Conservation (phyloP, 1,284 basidiomycete genomes). For the Rhodotorula sp. region DNA sequence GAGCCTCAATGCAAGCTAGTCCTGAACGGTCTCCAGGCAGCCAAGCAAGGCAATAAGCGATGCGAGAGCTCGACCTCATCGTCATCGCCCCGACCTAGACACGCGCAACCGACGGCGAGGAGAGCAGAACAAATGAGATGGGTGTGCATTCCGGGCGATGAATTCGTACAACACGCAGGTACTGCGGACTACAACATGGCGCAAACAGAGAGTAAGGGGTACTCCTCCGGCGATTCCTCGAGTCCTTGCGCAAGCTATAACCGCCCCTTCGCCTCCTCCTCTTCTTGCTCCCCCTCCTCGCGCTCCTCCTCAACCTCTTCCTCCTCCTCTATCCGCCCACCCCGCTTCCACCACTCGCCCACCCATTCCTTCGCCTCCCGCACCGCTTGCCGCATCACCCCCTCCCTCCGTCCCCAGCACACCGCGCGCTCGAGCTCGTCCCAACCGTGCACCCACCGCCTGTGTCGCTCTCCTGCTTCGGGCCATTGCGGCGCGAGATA, state of each 20-base stretch:
- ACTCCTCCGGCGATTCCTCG: neutral
- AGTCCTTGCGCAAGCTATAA: neutral
- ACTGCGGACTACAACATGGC: neutral
- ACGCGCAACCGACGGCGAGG: too few relatives aligned
- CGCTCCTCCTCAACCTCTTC: neutral
- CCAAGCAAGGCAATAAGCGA: too few relatives aligned
- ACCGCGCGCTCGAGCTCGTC: conserved; percentile 13
- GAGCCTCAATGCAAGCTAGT: too few relatives aligned
- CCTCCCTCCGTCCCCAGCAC: conserved; percentile 35
- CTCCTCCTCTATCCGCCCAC: neutral
- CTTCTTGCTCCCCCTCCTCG: neutral
- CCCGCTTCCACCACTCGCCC: neutral
- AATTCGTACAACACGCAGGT: too few relatives aligned
- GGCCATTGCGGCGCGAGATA: conserved; percentile 29
- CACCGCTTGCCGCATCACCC: conserved; percentile 30
- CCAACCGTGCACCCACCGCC: conserved; percentile 27
- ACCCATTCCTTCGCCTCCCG: conserved; percentile 7
- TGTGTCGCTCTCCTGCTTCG: conserved; percentile 29
- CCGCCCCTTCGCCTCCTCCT: neutral
- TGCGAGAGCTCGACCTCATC: too few relatives aligned
- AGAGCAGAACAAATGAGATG: too few relatives aligned
- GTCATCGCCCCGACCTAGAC: too few relatives aligned
- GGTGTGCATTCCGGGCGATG: too few relatives aligned
- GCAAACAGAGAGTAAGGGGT: too few relatives aligned
- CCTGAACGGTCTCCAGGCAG: too few relatives aligned